Evolutionary conservation across 768 basidiomycete species (phyloP).

Genomic region (Hydnum rufescens): DNA sequence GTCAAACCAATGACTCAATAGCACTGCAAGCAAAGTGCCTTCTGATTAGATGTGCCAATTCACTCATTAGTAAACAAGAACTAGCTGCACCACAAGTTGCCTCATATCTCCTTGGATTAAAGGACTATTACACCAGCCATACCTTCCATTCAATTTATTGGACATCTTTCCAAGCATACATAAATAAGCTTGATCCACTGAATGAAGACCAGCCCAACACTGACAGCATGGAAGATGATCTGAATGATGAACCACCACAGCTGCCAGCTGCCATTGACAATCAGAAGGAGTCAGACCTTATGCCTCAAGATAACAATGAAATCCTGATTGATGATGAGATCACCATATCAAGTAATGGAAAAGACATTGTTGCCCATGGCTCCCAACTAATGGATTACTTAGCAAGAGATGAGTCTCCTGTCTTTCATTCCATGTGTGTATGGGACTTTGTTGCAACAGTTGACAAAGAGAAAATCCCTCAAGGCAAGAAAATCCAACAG

Average conservation of each 20-base stretch:
- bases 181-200: constrained; percentile 15
- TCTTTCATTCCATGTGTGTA: background rate
- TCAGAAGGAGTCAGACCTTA: too few species aligned
- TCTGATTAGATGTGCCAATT: constrained; percentile 21
- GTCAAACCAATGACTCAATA: constrained; percentile 11
- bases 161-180: constrained; percentile 17
- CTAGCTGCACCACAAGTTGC: constrained; percentile 22
- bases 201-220: constrained; percentile 4
- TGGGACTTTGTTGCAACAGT: background rate
- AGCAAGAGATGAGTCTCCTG: constrained; percentile 10
- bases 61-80: constrained; percentile 23
- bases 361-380: background rate
- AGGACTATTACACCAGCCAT: constrained; percentile 24
- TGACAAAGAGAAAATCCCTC: constrained; percentile 2
- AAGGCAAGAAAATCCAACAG: background rate
- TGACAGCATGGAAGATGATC: background rate
- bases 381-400: constrained; percentile 9
- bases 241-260: background rate
- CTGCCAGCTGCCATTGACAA: too few species aligned
- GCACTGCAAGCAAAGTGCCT: constrained; percentile 16
- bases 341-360: background rate
- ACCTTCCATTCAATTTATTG: constrained; percentile 20
- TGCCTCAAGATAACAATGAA: background rate
- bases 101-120: constrained; percentile 19
- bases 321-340: background rate